Evolutionary conservation across 495 filamentous ascomycete genomes (phyloP).

Genomic region (Aspergillus avenaceus): DNA sequence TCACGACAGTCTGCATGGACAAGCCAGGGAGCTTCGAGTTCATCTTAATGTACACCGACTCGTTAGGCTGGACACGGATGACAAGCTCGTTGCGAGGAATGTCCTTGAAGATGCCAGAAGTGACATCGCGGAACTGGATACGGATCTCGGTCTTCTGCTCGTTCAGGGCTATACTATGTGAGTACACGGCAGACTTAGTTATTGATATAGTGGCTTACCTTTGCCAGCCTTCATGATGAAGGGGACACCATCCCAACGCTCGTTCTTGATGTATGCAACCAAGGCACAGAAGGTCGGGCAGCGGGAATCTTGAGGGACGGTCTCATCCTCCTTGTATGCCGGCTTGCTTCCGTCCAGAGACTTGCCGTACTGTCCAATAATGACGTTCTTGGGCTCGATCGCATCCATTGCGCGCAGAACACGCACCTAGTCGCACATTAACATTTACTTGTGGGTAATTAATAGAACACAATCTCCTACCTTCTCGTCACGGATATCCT

Average conservation of each 20-base stretch:
- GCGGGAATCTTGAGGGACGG: slow-evolving; percentile 92
- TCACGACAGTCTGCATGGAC: slow-evolving; percentile 99
- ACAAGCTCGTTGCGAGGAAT: slow-evolving; percentile 99
- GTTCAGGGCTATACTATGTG: slow-evolving; percentile 64
- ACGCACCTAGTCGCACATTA: slow-evolving; percentile 44
- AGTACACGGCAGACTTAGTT: not conserved
- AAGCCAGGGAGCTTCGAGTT: slow-evolving; percentile 98
- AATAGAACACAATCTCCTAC: slow-evolving; percentile 35
- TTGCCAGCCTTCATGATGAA: slow-evolving; percentile 99
- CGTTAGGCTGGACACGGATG: slow-evolving; percentile 98
- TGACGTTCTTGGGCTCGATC: slow-evolving; percentile 99
- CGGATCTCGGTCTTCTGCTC: slow-evolving; percentile 99
- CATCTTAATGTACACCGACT: slow-evolving; percentile 99
- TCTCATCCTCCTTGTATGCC: slow-evolving; percentile 97
- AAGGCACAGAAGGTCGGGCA: slow-evolving; percentile 98
- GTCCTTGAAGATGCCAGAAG: slow-evolving; percentile 99
- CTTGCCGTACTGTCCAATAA: slow-evolving; percentile 97
- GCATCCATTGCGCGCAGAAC: slow-evolving; percentile 90
- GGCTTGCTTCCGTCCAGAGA: slow-evolving; percentile 97
- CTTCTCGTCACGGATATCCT: slow-evolving; percentile 99
- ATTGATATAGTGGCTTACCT: slow-evolving; percentile 36
- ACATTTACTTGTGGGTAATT: not conserved
- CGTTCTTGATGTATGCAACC: slow-evolving; percentile 98
- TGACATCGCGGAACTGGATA: slow-evolving; percentile 99
- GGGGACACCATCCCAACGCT: slow-evolving; percentile 98